Base-by-base conservation (phyloP, 1,284 basidiomycete genomes). In the Trichosporon sp. region DNA sequence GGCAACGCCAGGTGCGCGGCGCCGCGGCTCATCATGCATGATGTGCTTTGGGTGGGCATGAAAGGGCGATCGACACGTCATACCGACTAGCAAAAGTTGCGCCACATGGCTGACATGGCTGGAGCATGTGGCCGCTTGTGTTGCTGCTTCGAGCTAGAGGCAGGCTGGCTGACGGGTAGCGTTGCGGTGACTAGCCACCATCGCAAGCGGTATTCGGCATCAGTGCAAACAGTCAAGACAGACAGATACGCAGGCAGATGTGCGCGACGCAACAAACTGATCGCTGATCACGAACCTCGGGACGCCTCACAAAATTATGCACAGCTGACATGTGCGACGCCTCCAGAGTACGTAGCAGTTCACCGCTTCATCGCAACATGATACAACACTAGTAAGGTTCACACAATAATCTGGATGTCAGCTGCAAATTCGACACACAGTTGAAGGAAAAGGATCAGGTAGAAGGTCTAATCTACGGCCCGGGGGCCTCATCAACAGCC, bases 401-500 rank as follows among this genome's bases (percentile, higher is more conserved):
- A 42, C 18, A n/a, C 15, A 13, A 42, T 2, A 42, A 8, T 42
- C 38, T 42, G 38, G 18, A 6, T 42, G 38, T 42, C 38, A 42
- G 38, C 38, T 42, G 15, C 38, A 15, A n/a, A 18, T 42, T 8
- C 15, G 6, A 42, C 15, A 12, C 3, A 13, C 38, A n/a, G 38
- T 53, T 53, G 21, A 25, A 23, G 25, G 27, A 60, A 5, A 18
- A 31, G 29, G 56, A 58, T 60, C 29, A 29, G 29, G 56, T 60
- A 15, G 11, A 31, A 29, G 56, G 56, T 60, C 56, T 60, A 60
- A 60, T 60, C 56, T 60, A 60, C 56, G 56, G 56, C 56, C 56
- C 56, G 27, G n/a, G 18, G 9, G 56, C 56, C 56, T 60, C 27
- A 60, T 29, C 56, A 60, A 60, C 56, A 60, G 56, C 56, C 56